Base-by-base conservation (phyloP, 768 basidiomycete species). In the Austroboletus eburneus region DNA sequence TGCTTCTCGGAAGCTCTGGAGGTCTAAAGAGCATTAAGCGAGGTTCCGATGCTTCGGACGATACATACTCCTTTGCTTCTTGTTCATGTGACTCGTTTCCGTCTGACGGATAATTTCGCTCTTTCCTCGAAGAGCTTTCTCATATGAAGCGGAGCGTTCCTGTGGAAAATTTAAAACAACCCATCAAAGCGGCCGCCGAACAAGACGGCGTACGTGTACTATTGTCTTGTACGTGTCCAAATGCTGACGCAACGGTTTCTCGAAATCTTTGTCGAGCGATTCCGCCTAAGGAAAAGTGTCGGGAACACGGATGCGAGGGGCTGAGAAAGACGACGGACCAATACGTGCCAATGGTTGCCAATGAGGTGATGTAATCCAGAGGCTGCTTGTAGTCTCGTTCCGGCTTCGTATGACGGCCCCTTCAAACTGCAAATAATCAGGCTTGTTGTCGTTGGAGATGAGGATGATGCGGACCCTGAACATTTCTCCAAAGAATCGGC, bases 281-380 rank as follows among this genome's bases (percentile, higher is more conserved):
- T 91, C 89, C 9, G 88, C 84, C 91, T 93, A 52, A 27, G 24
- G 12, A 35, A 51, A 38, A 16, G 40, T 21, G 48, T 55, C 43
- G 39, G 43, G 21, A 43, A 41, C 24, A 17, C 42, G 41, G 21
- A 41, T 21, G 39, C 23, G 35, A 27, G 30, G 24, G 44, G 47
- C 52, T 44, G 51, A 51, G 36, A 20, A 30, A 48, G 30, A 23
- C 33, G 45, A 74, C 83, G 50, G 51, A 91, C 91, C 62, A 97
- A 71, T 47, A 97, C 81, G 65, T 92, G 90, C 79, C 89, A 92
- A 55, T 94, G 90, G 63, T 94, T 95, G 41, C 86, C 83, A 56
- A 95, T 84, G 54, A 97, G 78, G 65, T 94, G 88, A 65, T 95
- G 91, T 36, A 97, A 69, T 5, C 94, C 93, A 17, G 87, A 83